Percentiles rank a stretch among this genome's conserved stretches.
phyloP scores from a whole-genome alignment of 352 stramenopile genomes.

The Globisporangium paddicum region DNA sequence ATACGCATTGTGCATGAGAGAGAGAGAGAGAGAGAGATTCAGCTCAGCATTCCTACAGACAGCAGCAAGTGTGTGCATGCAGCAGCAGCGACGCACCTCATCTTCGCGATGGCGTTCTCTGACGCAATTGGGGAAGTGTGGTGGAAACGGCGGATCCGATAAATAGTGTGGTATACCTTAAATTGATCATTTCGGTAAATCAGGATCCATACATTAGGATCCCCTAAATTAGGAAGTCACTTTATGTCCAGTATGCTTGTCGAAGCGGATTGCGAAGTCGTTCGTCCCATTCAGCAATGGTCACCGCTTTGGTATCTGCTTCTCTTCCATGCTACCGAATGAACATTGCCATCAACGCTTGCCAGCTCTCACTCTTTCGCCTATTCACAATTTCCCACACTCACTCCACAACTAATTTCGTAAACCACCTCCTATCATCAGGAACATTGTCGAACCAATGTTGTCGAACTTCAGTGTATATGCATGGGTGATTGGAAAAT shows the following conservation, averaged over 20 bases:
- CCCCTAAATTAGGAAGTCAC: background rate
- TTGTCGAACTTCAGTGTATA: background rate
- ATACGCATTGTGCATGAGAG: too few species aligned
- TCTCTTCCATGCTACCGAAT: too few species aligned
- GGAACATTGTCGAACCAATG: background rate
- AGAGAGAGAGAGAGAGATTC: too few species aligned
- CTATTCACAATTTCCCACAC: background rate
- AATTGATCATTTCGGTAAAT: background rate
- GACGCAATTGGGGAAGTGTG: slow-evolving; percentile 3
- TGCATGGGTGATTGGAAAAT: background rate
- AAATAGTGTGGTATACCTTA: slow-evolving; percentile 3
- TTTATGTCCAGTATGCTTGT: too few species aligned
- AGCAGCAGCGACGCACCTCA: slow-evolving; percentile 8
- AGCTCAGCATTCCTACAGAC: background rate
- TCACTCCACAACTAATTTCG: background rate
- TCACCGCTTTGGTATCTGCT: background rate
- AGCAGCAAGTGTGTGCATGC: background rate
- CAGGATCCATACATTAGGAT: too few species aligned
- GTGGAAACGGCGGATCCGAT: background rate
- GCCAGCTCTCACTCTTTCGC: background rate
- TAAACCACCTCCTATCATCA: background rate
- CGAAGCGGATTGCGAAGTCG: too few species aligned
- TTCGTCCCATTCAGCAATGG: too few species aligned
- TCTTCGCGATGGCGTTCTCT: slow-evolving; percentile 8
- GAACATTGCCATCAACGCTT: background rate